A percentile compares a stretch with the other conserved stretches of the same genome.
Conservation (phyloP, 164 flowering plant genomes). For the Vitis cinerea region DNA sequence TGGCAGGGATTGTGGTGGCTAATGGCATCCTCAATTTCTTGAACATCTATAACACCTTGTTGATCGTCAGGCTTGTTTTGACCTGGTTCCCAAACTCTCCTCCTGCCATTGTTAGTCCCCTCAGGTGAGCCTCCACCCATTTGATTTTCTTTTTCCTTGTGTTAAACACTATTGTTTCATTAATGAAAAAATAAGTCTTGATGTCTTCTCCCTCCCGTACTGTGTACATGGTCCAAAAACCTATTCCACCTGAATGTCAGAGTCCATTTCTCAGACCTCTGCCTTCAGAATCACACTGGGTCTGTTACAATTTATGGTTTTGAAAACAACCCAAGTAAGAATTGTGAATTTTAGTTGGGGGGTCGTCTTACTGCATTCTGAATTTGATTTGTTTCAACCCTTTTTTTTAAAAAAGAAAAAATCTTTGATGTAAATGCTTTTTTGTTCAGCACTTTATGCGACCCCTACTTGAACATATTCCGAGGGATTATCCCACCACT, state of each 20-base stretch:
- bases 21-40: slow-evolving; percentile 83
- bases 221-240: no score
- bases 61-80: slow-evolving; percentile 85
- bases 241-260: no score
- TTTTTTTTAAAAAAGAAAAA: no score
- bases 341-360: no score
- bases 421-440: background rate
- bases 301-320: no score
- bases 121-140: slow-evolving; percentile 49
- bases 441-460: slow-evolving; percentile 78
- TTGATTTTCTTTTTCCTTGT: background rate
- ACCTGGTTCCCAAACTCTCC: slow-evolving; percentile 98
- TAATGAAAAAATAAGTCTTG: no score
- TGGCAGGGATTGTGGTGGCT: slow-evolving; percentile 81
- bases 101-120: slow-evolving; percentile 85
- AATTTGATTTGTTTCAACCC: no score
- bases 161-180: background rate
- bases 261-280: no score
- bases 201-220: no score
- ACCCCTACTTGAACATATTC: slow-evolving; percentile 94
- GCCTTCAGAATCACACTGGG: no score
- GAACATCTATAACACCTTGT: slow-evolving; percentile 76
- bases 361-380: no score
- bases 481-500: slow-evolving; percentile 95
- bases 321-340: no score